phyloP scores from a whole-genome alignment of 495 filamentous ascomycete genomes.

The Lindgomyces ingoldianus region DNA sequence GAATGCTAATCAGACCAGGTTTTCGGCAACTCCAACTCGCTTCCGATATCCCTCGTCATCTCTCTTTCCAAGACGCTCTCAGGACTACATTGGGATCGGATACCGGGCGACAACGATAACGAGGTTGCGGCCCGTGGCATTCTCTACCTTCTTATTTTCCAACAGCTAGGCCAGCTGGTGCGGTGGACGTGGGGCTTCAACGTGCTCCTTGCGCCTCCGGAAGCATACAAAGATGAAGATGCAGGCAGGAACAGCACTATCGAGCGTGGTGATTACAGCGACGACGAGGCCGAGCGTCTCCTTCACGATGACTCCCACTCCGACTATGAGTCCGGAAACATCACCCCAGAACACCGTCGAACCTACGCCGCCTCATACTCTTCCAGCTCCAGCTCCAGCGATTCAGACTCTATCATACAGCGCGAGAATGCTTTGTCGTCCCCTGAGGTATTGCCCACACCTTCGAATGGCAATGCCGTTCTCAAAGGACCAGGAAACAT shows the following conservation, averaged over 20 bases:
- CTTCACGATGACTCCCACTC: conserved; percentile 38
- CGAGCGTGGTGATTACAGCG: conserved; percentile 70
- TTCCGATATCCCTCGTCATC: conserved; percentile 93
- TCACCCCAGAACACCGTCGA: conserved; percentile 24
- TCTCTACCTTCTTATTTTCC: conserved; percentile 93
- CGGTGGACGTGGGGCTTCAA: conserved; percentile 99
- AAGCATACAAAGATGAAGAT: conserved; percentile 64
- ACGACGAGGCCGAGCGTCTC: conserved; percentile 49
- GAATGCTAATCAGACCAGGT: conserved; percentile 52
- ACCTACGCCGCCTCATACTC: conserved; percentile 30
- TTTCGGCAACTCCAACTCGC: conserved; percentile 97
- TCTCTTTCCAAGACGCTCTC: conserved; percentile 88
- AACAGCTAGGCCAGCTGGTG: conserved; percentile 92
- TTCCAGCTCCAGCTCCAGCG: conserved; percentile 16
- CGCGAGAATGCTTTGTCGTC: conserved; percentile 34
- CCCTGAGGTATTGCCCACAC: conserved; percentile 47
- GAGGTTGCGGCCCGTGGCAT: conserved; percentile 94
- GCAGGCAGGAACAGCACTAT: conserved; percentile 51
- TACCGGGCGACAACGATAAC: conserved; percentile 89
- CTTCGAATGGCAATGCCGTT: conserved; percentile 47
- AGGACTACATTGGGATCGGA: conserved; percentile 89
- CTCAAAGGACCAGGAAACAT: conserved; percentile 38
- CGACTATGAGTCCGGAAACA: conserved; percentile 35
- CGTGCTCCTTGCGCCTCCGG: conserved; percentile 78
- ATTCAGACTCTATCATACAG: conserved; percentile 38